A percentile compares a stretch with the other conserved stretches of the same genome.
phyloP scores from a whole-genome alignment of 1,284 basidiomycete species.

The Boletus sp. region DNA sequence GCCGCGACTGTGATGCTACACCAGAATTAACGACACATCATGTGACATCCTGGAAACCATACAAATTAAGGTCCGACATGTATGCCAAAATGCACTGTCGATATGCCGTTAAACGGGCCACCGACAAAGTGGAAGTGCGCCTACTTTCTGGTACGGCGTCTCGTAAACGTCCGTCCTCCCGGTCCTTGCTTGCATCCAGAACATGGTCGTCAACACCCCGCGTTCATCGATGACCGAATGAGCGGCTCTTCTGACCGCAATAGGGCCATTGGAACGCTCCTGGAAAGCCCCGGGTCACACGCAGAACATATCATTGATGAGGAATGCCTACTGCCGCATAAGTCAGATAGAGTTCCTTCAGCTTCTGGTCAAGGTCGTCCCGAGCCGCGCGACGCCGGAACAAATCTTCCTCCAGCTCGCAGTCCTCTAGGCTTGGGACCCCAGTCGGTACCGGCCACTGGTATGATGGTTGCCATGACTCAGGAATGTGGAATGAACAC shows the following conservation, averaged over 20 bases:
- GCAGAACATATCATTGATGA: neutral
- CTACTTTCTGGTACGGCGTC: conserved; percentile 75
- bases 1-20: conserved; percentile 63
- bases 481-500: conserved; percentile 83
- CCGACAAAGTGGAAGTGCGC: conserved; percentile 12
- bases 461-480: conserved; percentile 66
- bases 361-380: conserved; percentile 32
- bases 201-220: conserved; percentile 54
- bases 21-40: conserved; percentile 9
- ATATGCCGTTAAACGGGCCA: conserved; percentile 1
- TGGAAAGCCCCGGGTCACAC: conserved; percentile 27
- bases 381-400: conserved; percentile 36
- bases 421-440: conserved; percentile 59
- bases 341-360: conserved; percentile 33
- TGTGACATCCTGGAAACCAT: conserved; percentile 25
- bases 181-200: conserved; percentile 79
- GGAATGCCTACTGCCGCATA: conserved; percentile 42
- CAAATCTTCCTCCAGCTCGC: conserved; percentile 55
- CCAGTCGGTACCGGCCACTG: conserved; percentile 62
- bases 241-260: conserved; percentile 56
- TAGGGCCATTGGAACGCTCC: conserved; percentile 69
- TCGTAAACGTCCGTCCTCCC: conserved; percentile 57
- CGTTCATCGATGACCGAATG: conserved; percentile 40
- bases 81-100: conserved; percentile 80
- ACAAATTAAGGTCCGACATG: conserved; percentile 83